Percentiles rank a stretch among this genome's conserved stretches.
Conservation (phyloP, 768 basidiomycete species). For the Amyloporia xantha region DNA sequence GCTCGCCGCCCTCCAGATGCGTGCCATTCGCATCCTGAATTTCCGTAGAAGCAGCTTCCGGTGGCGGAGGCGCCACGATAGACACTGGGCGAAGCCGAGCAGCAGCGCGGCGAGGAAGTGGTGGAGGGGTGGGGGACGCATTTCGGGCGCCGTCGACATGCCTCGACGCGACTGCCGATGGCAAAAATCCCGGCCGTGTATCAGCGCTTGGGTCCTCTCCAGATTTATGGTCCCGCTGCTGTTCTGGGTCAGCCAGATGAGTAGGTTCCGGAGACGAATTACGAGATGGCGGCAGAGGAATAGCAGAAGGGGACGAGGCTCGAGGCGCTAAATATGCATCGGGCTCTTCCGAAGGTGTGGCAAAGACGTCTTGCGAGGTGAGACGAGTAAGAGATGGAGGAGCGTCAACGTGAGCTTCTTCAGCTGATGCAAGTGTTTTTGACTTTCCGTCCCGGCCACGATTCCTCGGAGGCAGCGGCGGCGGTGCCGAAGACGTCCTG, state of each 20-base stretch:
- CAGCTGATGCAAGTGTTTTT: neutral
- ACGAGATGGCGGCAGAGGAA: constrained; percentile 17
- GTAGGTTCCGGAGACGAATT: constrained; percentile 14
- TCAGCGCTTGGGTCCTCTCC: too few relatives aligned
- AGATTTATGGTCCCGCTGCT: too few relatives aligned
- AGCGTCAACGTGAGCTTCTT: neutral
- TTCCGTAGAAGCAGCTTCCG: too few relatives aligned
- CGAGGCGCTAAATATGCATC: constrained; percentile 3
- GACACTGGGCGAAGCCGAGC: constrained; percentile 38
- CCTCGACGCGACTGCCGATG: too few relatives aligned
- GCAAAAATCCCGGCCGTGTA: too few relatives aligned
- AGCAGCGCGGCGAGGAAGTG: constrained; percentile 60
- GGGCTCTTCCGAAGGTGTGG: constrained; percentile 20
- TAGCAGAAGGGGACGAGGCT: constrained; percentile 7
- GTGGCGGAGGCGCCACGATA: constrained; percentile 4
- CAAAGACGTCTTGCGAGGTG: constrained; percentile 18
- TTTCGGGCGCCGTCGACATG: too few relatives aligned
- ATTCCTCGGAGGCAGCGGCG: constrained; percentile 26
- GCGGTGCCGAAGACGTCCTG: constrained; percentile 19
- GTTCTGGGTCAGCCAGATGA: too few relatives aligned
- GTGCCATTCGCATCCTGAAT: too few relatives aligned
- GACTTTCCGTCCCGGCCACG: constrained; percentile 1
- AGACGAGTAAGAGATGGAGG: constrained; percentile 8
- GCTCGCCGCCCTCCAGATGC: too few relatives aligned
- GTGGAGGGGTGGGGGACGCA: constrained; percentile 39